Conservation (phyloP, 2,329 filamentous ascomycete genomes). For the Emericellopsis atlantica region DNA sequence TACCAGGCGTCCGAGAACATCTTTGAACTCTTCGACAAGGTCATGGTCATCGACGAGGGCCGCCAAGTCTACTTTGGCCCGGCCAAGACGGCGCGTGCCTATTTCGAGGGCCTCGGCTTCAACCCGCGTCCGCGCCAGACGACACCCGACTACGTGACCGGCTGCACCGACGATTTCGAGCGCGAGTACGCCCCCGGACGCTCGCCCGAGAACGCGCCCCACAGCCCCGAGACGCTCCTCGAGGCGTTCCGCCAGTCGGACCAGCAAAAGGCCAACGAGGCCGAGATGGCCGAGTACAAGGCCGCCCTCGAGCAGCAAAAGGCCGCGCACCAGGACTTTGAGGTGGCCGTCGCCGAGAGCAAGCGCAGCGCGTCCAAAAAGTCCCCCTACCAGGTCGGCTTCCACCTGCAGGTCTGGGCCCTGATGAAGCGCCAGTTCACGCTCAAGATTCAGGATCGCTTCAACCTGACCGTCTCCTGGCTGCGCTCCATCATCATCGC, state of each 20-base stretch:
- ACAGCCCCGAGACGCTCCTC: constrained; percentile 52
- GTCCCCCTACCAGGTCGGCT: constrained; percentile 74
- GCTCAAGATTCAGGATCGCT: constrained; percentile 77
- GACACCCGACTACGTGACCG: constrained; percentile 70
- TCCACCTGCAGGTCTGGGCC: constrained; percentile 72
- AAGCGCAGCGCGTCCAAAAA: constrained; percentile 65
- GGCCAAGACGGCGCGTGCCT: constrained; percentile 50
- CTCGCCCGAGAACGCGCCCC: constrained; percentile 53
- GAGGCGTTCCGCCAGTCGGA: constrained; percentile 58
- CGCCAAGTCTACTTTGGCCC: constrained; percentile 68
- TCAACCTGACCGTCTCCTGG: constrained; percentile 66
- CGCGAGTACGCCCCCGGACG: constrained; percentile 60
- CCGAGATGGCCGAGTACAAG: constrained; percentile 61
- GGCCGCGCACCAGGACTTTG: constrained; percentile 63
- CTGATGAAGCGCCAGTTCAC: constrained; percentile 74
- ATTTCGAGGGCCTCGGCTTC: constrained; percentile 71
- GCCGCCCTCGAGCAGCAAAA: constrained; percentile 49
- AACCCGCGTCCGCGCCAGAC: constrained; percentile 64
- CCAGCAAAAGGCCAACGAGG: constrained; percentile 39
- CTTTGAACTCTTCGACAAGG: constrained; percentile 71
- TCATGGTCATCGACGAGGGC: constrained; percentile 67
- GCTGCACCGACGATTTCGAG: constrained; percentile 75
- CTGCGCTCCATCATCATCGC: constrained; percentile 55
- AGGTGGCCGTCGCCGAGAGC: constrained; percentile 60
- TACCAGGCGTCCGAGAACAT: constrained; percentile 81